A percentile compares a stretch with the other conserved stretches of the same genome.
These are phyloP conservation scores for Gastrolobium villosum DNA, from an alignment of 306 rosid genomes.

Conservation along the genomic window DNA sequence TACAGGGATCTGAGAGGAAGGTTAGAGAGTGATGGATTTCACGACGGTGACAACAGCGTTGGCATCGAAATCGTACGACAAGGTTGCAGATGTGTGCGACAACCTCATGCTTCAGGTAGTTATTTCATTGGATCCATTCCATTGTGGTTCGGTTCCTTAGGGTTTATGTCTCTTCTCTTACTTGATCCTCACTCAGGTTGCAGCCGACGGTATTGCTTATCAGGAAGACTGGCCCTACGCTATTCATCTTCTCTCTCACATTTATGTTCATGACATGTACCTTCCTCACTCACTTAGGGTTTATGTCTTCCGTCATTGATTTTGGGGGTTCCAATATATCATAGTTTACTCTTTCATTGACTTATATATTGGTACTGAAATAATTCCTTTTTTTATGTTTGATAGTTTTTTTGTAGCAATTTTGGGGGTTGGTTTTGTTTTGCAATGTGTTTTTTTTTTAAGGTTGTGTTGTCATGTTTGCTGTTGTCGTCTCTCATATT, in stretches of 20 bases:
- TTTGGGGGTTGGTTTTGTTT: constrained; percentile 7
- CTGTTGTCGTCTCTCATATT: constrained; percentile 46
- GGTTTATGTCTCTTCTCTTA: neutral
- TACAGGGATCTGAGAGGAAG: neutral
- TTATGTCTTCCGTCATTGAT: too few species aligned
- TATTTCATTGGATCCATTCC: too few species aligned
- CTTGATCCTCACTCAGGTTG: constrained; percentile 61
- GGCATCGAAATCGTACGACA: constrained; percentile 69
- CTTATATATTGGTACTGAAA: neutral
- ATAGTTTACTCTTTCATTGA: neutral
- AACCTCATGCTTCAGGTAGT: constrained; percentile 74
- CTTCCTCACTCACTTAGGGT: neutral
- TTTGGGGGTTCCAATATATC: neutral
- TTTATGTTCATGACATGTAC: constrained; percentile 80
- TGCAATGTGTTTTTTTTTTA: neutral
- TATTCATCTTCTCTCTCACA: constrained; percentile 77
- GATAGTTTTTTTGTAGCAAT: neutral
- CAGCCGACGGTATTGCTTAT: constrained; percentile 76
- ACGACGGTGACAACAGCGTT: constrained; percentile 57
- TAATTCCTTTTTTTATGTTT: neutral
- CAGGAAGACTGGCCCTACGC: constrained; percentile 87
- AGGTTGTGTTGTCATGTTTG: constrained; percentile 41
- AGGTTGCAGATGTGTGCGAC: constrained; percentile 75
- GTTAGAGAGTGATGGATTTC: constrained; percentile 63
- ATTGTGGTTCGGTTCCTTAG: too few species aligned